Conservation (phyloP, 805 yeast genomes). For the Ogataea ganodermae region DNA sequence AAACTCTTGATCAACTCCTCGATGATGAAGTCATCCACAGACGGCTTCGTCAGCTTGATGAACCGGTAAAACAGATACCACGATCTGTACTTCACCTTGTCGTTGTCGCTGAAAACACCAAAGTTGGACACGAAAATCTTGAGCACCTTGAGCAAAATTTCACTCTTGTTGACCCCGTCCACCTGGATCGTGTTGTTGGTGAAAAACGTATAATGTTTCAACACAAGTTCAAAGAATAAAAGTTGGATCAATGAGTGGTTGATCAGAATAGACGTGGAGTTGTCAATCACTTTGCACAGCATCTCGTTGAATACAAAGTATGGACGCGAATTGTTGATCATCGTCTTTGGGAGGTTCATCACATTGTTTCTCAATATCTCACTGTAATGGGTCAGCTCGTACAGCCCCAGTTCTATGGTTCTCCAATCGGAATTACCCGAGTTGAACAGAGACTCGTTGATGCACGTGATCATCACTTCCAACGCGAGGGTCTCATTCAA, state of each 20-base stretch:
- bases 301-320: slow-evolving; percentile 61
- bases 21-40: slow-evolving; percentile 50
- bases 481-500: slow-evolving; percentile 40
- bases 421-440: slow-evolving; percentile 60
- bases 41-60: slow-evolving; percentile 72
- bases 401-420: slow-evolving; percentile 81
- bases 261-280: slow-evolving; percentile 42
- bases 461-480: slow-evolving; percentile 44
- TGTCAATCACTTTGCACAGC: slow-evolving; percentile 47
- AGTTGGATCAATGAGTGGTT: slow-evolving; percentile 83
- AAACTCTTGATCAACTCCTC: slow-evolving; percentile 62
- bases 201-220: slow-evolving; percentile 73
- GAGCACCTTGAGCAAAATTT: slow-evolving; percentile 61
- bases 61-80: slow-evolving; percentile 91
- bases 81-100: slow-evolving; percentile 76
- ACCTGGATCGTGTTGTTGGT: slow-evolving; percentile 43
- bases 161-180: slow-evolving; percentile 44
- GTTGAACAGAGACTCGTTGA: slow-evolving; percentile 43
- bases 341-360: slow-evolving; percentile 67
- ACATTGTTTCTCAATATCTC: slow-evolving; percentile 79
- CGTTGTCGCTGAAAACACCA: slow-evolving; percentile 76
- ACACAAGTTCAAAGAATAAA: slow-evolving; percentile 79
- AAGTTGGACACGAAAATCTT: slow-evolving; percentile 77
- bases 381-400: slow-evolving; percentile 73
- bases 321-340: slow-evolving; percentile 67